These are phyloP conservation scores for Eucalyptus erythrocorys DNA, from an alignment of 345 rosid species.

Conservation along the genomic window DNA sequence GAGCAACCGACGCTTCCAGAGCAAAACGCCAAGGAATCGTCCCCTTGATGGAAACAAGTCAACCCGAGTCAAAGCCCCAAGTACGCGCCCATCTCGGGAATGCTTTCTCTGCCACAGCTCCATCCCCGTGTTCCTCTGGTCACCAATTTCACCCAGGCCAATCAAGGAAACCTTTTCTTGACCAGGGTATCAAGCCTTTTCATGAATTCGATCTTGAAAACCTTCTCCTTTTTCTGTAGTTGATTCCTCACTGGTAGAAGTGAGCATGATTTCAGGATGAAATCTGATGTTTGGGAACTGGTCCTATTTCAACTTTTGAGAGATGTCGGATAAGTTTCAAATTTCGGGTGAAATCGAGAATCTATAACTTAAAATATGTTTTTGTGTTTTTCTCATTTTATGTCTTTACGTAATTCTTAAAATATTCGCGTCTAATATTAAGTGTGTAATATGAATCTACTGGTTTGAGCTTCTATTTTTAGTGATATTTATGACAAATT, in stretches of 20 bases:
- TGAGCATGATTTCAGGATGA: too few species aligned
- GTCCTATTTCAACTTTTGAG: rapidly evolving
- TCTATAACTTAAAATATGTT: rapidly evolving
- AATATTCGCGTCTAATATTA: too few species aligned
- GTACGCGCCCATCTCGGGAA: background rate
- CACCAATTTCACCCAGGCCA: background rate
- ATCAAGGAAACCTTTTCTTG: background rate
- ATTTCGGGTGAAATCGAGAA: rapidly evolving
- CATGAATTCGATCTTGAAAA: background rate
- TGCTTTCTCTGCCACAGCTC: background rate
- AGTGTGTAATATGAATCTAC: too few species aligned
- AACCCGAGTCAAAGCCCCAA: background rate
- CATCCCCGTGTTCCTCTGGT: background rate
- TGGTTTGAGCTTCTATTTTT: too few species aligned
- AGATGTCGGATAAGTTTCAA: rapidly evolving
- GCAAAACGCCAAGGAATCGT: background rate
- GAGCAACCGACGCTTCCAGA: background rate
- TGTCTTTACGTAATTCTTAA: too few species aligned
- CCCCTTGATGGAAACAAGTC: background rate
- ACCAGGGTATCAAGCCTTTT: background rate
- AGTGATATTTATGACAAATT: rapidly evolving
- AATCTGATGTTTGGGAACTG: background rate
- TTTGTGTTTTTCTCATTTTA: too few species aligned
- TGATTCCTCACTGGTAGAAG: background rate
- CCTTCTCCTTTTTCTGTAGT: background rate